Evolutionary conservation across 106 monocot genomes (phyloP), one percentile per base, ranked within the genome.

Genomic region (Allium fistulosum): DNA sequence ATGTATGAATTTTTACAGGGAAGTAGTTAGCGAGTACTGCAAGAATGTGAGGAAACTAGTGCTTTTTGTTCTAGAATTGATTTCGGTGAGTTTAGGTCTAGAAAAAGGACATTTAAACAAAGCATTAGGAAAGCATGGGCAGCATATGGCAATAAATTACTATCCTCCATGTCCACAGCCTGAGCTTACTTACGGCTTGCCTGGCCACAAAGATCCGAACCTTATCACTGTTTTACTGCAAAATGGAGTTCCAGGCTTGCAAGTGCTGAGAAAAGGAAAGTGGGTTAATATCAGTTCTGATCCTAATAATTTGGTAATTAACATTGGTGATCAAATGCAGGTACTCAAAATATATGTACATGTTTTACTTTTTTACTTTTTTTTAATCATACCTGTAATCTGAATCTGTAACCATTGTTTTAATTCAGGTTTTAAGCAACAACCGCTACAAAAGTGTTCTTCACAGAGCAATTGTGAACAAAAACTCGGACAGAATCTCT

Each of bases 71-170:
- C 12, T 67, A 48, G 66, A 67, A 16, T 26, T 52, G 26, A 67
- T 67, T 7, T 67, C 66, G 27, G 66, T 52, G 62, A 81, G 88
- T 70, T 49, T 88, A 47, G 88, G 88, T 0, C 67, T 88, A 59
- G 84, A 88, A 28, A 76, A 68, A 49, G 76, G 74, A 48, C 76
- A 88, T 84, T 70, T 88, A 8, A 69, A 56, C 53, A 73, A 65
- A 13, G 81, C 71, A n/a, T 49, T 79, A 7, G 88, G 88, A 17
- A 76, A 81, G 58, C 88, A 84, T 60, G 88, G 79, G 68, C 88
- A 88, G 61, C 88, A 88, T 58, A 88, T 88, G 88, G 88, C 88
- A 52, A 71, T 88, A 28, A 88, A 88, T 76, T 88, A 74, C 78
- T 84, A 88, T 70, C 84, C 88, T 7, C 70, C 62, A 37, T 88